Evolutionary conservation across 2,329 filamentous ascomycete species (phyloP), one percentile per base, ranked within the genome.

Genomic region (Epichloe elymi): DNA sequence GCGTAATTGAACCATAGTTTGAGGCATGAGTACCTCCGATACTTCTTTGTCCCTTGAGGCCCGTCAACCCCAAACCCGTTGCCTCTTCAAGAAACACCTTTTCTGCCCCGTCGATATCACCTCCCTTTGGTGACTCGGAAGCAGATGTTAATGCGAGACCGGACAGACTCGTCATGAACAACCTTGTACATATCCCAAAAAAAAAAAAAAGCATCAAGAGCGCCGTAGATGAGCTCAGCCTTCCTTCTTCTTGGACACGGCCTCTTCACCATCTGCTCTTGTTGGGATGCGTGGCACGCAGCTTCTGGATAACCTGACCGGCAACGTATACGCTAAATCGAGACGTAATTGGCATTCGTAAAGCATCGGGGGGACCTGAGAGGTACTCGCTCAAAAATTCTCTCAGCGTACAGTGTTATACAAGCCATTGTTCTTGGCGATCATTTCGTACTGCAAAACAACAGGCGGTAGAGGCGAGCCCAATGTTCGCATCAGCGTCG

Each of bases 81-180:
- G 83, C 84, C 46, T 85, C 80, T 54, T 83, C 77, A 43, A 96
- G 67, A 70, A 97, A 97, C 0, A 74, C 75, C 67, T 88, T 88
- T 67, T 97, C 90, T 23, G 82, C 76, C 14, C 77, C 82, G 48
- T 83, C 80, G 53, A 81, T 71, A 41, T 83, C 79, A 44, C 75
- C 78, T 46, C 73, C 73, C 66, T 64, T 72, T 74, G 56, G 59
- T 73, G n/a, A 95, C 76, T n/a, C 89, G 75, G 75, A 96, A 96
- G 74, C 89, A 96, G 53, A 97, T 86, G 69, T 97, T 97, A 86
- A 97, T 95, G 51, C 88, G 75, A 59, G 87, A 95, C 51, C 90
- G 84, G 3, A 78, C 84, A 23, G 72, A 71, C 69, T 85, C 86
- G 58, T 85, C 77, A 0, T 89, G 88, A 0, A 96, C 81, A 36